These are phyloP conservation scores for Prunus yedoensis DNA, from an alignment of 331 rosid genomes.

Conservation along the genomic window DNA sequence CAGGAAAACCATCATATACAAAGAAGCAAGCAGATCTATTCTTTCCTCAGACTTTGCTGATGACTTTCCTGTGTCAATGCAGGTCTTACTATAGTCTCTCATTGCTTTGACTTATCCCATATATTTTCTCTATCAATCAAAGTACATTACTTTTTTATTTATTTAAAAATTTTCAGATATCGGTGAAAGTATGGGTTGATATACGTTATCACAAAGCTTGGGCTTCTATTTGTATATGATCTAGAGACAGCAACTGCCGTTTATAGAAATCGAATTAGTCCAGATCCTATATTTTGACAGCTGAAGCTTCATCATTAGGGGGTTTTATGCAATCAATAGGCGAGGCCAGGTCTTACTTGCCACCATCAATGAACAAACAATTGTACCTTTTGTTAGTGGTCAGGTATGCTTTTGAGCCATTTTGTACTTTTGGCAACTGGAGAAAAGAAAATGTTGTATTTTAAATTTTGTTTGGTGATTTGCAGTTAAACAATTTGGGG, in stretches of 20 bases:
- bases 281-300: slow-evolving; percentile 43
- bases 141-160: not conserved
- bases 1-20: slow-evolving; percentile 36
- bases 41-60: slow-evolving; percentile 41
- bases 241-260: slow-evolving; percentile 45
- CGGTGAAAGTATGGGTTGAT: slow-evolving; percentile 38
- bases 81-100: slow-evolving; percentile 12
- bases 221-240: slow-evolving; percentile 40
- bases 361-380: slow-evolving; percentile 37
- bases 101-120: slow-evolving; percentile 10
- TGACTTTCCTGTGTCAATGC: slow-evolving; percentile 45
- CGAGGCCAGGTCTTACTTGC: slow-evolving; percentile 43
- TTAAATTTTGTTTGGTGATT: slow-evolving; percentile 10
- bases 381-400: slow-evolving; percentile 37
- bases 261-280: slow-evolving; percentile 41
- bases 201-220: slow-evolving; percentile 41
- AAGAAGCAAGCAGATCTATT: slow-evolving; percentile 44
- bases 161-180: slow-evolving; percentile 19
- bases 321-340: slow-evolving; percentile 42
- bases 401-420: slow-evolving; percentile 31
- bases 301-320: slow-evolving; percentile 38
- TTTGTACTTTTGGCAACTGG: slow-evolving; percentile 7
- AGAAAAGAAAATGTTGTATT: not conserved
- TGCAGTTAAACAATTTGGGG: slow-evolving; percentile 39
- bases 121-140: slow-evolving; percentile 12